Percentiles rank a stretch among this genome's conserved stretches.
phyloP scores from a whole-genome alignment of 2,329 filamentous ascomycete genomes.

The Myriosclerotinia duriaeana region DNA sequence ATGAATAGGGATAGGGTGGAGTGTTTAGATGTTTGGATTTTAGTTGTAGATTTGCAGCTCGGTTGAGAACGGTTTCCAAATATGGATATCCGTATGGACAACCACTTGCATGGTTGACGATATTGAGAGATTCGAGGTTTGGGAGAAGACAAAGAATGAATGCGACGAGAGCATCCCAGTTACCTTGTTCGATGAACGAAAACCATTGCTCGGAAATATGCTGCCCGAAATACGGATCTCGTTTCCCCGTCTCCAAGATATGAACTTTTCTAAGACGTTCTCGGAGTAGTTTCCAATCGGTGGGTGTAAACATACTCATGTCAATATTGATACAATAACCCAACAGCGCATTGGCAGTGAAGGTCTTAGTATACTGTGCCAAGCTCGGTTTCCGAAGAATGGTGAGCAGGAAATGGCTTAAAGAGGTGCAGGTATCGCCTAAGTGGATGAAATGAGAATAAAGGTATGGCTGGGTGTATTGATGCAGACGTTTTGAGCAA shows the following conservation, averaged over 20 bases:
- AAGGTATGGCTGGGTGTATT: constrained; percentile 18
- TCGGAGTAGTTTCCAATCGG: neutral
- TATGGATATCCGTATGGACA: constrained; percentile 23
- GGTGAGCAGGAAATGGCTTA: constrained; percentile 13
- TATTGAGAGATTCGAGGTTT: constrained; percentile 19
- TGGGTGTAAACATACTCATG: neutral
- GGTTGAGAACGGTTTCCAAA: constrained; percentile 18
- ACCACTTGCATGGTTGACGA: constrained; percentile 21
- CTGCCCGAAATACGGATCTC: neutral
- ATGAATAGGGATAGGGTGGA: neutral
- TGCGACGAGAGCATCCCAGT: constrained; percentile 22
- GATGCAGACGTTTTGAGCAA: constrained; percentile 12
- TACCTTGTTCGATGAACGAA: neutral
- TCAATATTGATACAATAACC: constrained; percentile 17
- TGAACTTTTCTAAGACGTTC: neutral
- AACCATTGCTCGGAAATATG: constrained; percentile 7
- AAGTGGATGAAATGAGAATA: constrained; percentile 20
- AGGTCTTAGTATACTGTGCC: constrained; percentile 18
- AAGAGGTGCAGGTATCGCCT: constrained; percentile 19
- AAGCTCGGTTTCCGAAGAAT: constrained; percentile 11
- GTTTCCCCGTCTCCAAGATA: neutral
- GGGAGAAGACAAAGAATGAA: constrained; percentile 23
- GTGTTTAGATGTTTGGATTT: neutral
- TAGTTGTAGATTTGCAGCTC: constrained; percentile 15
- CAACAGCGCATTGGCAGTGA: constrained; percentile 16